Conservation (phyloP, 2,329 filamentous ascomycete species). For the Diaporthe destruens region DNA sequence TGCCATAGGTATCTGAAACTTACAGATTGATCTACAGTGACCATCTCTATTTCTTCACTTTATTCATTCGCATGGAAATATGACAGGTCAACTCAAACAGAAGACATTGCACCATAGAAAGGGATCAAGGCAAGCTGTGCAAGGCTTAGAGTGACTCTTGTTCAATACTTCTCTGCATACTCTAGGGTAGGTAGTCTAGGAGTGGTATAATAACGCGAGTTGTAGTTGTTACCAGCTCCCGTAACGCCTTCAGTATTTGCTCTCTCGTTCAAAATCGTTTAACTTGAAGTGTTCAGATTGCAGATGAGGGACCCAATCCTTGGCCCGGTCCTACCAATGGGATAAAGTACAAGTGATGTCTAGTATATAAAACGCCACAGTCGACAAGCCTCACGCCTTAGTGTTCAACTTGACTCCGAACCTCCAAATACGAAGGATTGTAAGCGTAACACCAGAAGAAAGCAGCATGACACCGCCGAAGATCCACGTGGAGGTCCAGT, state of each 20-base stretch:
- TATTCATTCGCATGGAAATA: too few species aligned
- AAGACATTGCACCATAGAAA: too few species aligned
- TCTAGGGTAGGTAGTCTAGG: too few species aligned
- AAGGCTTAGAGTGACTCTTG: too few species aligned
- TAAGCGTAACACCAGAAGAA: background rate
- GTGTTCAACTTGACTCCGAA: background rate
- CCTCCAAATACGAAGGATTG: background rate
- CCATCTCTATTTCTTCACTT: too few species aligned
- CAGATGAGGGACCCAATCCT: fast-evolving
- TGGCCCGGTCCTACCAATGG: too few species aligned
- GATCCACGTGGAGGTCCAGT: slow-evolving; percentile 47
- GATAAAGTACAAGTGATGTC: background rate
- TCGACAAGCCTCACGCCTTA: background rate
- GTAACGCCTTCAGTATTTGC: background rate
- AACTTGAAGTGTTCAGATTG: background rate
- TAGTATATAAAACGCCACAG: too few species aligned
- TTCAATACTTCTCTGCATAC: too few species aligned
- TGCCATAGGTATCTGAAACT: too few species aligned
- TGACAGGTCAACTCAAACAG: too few species aligned
- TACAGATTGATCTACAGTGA: too few species aligned
- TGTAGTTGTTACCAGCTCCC: background rate
- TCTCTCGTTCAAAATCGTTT: background rate
- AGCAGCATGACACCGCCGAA: slow-evolving; percentile 42
- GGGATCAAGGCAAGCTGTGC: too few species aligned
- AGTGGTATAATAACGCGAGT: background rate